A percentile compares a stretch with the other conserved stretches of the same genome.
Evolutionary conservation across 2,329 filamentous ascomycete species (phyloP).

Genomic region (Alternaria postmessia): DNA sequence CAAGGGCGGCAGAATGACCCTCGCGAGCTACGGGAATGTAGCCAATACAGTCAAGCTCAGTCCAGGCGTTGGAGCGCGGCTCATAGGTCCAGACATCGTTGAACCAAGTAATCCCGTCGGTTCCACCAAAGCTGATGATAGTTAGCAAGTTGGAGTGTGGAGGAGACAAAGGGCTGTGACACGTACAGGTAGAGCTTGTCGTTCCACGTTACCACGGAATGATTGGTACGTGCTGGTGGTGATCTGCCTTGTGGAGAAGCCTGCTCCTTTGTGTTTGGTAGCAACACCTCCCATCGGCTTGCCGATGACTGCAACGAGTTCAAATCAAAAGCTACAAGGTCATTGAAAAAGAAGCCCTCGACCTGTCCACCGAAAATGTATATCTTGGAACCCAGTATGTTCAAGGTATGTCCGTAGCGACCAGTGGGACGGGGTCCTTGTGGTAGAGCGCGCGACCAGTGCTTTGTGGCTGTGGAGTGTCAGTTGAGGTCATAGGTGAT

Average conservation of each 20-base stretch:
- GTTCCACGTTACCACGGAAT: constrained; percentile 88
- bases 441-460: constrained; percentile 95
- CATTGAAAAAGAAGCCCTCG: constrained; percentile 98
- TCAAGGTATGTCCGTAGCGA: constrained; percentile 94
- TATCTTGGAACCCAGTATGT: constrained; percentile 95
- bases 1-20: constrained; percentile 90
- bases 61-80: constrained; percentile 81
- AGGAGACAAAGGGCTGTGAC: constrained; percentile 60
- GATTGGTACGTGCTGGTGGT: constrained; percentile 92
- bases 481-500: constrained; percentile 21
- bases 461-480: constrained; percentile 77
- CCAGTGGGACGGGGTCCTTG: constrained; percentile 85
- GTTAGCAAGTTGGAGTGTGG: constrained; percentile 15
- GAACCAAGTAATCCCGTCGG: constrained; percentile 96
- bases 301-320: constrained; percentile 91
- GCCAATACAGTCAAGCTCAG: constrained; percentile 91
- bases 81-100: constrained; percentile 99
- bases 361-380: constrained; percentile 98
- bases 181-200: constrained; percentile 84
- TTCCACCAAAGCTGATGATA: constrained; percentile 83
- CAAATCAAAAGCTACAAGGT: constrained; percentile 91
- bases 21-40: constrained; percentile 95
- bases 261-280: constrained; percentile 73
- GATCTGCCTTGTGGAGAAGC: constrained; percentile 39
- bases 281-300: constrained; percentile 94